A percentile compares a stretch with the other conserved stretches of the same genome.
Conservation (phyloP, 2,329 filamentous ascomycete species). For the Remersonia thermophila region DNA sequence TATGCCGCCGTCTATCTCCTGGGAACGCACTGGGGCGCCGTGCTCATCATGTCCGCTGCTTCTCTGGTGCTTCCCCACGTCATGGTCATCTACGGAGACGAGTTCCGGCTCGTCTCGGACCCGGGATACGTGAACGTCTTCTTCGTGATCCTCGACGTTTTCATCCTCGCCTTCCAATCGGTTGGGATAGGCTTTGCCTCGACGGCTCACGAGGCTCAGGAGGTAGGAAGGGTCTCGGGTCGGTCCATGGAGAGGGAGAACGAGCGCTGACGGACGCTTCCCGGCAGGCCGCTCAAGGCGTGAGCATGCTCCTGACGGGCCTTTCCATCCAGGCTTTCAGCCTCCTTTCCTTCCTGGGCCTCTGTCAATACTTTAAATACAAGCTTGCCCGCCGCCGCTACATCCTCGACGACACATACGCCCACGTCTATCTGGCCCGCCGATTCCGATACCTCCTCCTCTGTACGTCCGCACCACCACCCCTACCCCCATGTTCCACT, state of each 20-base stretch:
- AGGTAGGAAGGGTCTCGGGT: constrained; percentile 22
- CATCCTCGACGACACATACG: constrained; percentile 27
- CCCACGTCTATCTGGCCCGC: constrained; percentile 28
- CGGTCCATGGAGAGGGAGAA: too few species aligned
- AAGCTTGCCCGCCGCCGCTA: constrained; percentile 26
- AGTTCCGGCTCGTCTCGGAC: constrained; percentile 24
- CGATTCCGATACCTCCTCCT: constrained; percentile 33
- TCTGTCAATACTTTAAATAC: constrained; percentile 30
- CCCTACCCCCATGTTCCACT: neutral
- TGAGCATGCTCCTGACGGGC: constrained; percentile 31
- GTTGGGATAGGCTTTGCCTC: constrained; percentile 30
- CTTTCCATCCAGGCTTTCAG: constrained; percentile 31
- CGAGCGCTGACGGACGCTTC: constrained; percentile 1
- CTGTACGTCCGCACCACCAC: constrained; percentile 23
- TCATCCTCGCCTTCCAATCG: constrained; percentile 24
- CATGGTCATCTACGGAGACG: constrained; percentile 33
- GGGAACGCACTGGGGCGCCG: constrained; percentile 36
- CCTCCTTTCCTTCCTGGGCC: constrained; percentile 27
- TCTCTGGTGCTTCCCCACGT: constrained; percentile 35
- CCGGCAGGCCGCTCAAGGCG: constrained; percentile 22
- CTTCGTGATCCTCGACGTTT: constrained; percentile 24
- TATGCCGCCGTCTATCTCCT: constrained; percentile 33
- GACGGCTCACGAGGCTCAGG: constrained; percentile 20
- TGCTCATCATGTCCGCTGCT: constrained; percentile 31
- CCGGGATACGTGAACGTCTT: constrained; percentile 25